Conservation (phyloP, 1,284 basidiomycete species). For the Naganishia sp. region DNA sequence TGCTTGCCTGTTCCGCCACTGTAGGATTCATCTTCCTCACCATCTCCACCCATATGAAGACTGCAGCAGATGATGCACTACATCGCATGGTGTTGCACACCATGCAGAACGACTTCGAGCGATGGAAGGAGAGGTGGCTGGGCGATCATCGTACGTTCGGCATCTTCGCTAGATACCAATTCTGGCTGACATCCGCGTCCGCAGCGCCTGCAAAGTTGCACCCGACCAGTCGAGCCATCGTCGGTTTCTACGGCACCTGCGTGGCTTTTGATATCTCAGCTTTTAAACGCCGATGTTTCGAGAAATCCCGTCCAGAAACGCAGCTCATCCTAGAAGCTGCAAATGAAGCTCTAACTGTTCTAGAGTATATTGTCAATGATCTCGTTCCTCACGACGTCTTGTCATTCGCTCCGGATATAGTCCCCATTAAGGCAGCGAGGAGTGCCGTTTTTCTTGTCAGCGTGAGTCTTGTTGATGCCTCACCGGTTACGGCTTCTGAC, state of each 20-base stretch:
- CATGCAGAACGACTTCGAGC: conserved; percentile 39
- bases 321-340: conserved; percentile 6
- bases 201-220: conserved; percentile 29
- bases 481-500: not conserved
- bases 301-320: not conserved
- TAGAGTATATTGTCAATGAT: conserved; percentile 30
- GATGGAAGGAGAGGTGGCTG: conserved; percentile 42
- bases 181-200: too few relatives aligned
- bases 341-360: conserved; percentile 21
- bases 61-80: conserved; percentile 17
- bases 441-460: conserved; percentile 32
- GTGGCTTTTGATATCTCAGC: conserved; percentile 30
- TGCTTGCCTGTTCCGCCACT: conserved; percentile 36
- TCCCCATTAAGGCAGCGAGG: conserved; percentile 30
- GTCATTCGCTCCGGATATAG: conserved; percentile 32
- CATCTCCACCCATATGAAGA: conserved; percentile 38
- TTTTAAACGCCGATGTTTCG: conserved; percentile 29
- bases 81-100: conserved; percentile 36
- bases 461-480: conserved; percentile 12
- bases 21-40: conserved; percentile 32
- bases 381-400: conserved; percentile 31
- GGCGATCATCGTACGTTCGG: conserved; percentile 37
- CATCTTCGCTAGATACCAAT: not conserved
- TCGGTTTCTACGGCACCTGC: conserved; percentile 26
- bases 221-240: conserved; percentile 28